These are phyloP conservation scores for Yamadazyma sp. DNA, from an alignment of 1,139 yeast genomes.

Conservation along the genomic window DNA sequence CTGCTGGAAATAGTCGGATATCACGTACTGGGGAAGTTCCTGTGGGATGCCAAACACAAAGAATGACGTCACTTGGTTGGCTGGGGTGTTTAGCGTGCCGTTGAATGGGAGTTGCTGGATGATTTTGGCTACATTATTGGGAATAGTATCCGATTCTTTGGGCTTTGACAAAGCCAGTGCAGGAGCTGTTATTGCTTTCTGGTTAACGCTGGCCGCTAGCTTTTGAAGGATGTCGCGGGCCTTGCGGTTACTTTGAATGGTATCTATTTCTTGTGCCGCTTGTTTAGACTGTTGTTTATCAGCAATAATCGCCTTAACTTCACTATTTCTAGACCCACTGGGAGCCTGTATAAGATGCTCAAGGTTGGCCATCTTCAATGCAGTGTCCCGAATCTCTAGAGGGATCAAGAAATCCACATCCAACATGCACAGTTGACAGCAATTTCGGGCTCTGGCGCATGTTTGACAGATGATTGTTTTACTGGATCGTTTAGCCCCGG, in stretches of 20 bases:
- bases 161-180: too few relatives aligned
- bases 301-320: conserved; percentile 43
- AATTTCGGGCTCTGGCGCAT: conserved; percentile 75
- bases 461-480: conserved; percentile 68
- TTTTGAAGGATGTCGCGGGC: conserved; percentile 12
- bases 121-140: conserved; percentile 47
- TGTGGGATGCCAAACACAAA: conserved; percentile 73
- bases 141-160: conserved; percentile 5
- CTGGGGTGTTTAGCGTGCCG: conserved; percentile 45
- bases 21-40: conserved; percentile 61
- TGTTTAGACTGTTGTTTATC: conserved; percentile 40
- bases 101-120: conserved; percentile 60
- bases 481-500: conserved; percentile 37
- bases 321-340: conserved; percentile 23
- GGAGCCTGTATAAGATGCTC: conserved; percentile 23
- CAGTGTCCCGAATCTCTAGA: conserved; percentile 74
- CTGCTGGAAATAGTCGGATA: conserved; percentile 48
- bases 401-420: conserved; percentile 83
- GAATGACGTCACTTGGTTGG: conserved; percentile 47
- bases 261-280: conserved; percentile 30
- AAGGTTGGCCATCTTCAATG: conserved; percentile 71
- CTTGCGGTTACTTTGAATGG: conserved; percentile 7
- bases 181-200: conserved; percentile 6
- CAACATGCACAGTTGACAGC: conserved; percentile 86
- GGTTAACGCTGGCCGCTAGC: conserved; percentile 11